Conservation (phyloP, 768 basidiomycete species). For the Scleroderma bovista region DNA sequence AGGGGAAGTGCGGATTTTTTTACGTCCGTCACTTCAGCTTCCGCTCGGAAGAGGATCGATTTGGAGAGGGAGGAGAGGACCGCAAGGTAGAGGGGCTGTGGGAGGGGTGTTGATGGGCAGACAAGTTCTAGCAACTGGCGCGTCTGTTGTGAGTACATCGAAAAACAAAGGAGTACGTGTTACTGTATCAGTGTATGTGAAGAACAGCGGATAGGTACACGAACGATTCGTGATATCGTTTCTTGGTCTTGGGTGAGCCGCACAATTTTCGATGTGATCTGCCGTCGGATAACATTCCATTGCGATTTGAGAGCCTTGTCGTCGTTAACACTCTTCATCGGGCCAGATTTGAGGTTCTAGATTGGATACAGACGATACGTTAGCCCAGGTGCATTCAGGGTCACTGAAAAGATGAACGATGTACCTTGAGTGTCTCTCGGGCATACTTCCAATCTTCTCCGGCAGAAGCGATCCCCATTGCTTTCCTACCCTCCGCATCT, state of each 20-base stretch:
- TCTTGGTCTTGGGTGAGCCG: conserved; percentile 71
- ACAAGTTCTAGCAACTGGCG: conserved; percentile 40
- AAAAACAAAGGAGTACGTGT: not conserved
- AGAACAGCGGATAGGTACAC: conserved; percentile 3
- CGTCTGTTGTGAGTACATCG: conserved; percentile 21
- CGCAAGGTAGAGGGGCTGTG: conserved; percentile 56
- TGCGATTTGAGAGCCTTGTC: conserved; percentile 48
- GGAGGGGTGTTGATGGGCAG: conserved; percentile 23
- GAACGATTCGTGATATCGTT: conserved; percentile 60
- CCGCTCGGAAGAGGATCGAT: conserved; percentile 83
- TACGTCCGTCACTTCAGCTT: conserved; percentile 89
- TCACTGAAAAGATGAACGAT: conserved; percentile 8
- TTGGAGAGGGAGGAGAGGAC: conserved; percentile 87
- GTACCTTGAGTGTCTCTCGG: conserved; percentile 49
- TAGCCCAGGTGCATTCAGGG: too few species aligned
- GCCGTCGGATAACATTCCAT: conserved; percentile 66
- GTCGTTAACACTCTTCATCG: conserved; percentile 60
- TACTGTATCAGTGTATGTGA: conserved; percentile 10
- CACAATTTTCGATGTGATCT: conserved; percentile 83
- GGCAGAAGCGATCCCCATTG: conserved; percentile 47
- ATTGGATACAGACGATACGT: too few species aligned
- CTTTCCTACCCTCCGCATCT: conserved; percentile 30
- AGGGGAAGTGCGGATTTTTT: conserved; percentile 80
- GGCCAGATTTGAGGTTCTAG: conserved; percentile 58
- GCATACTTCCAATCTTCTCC: conserved; percentile 63